A percentile compares a stretch with the other conserved stretches of the same genome.
Evolutionary conservation across 495 filamentous ascomycete species (phyloP).

Genomic region (Aspergillus wentii): DNA sequence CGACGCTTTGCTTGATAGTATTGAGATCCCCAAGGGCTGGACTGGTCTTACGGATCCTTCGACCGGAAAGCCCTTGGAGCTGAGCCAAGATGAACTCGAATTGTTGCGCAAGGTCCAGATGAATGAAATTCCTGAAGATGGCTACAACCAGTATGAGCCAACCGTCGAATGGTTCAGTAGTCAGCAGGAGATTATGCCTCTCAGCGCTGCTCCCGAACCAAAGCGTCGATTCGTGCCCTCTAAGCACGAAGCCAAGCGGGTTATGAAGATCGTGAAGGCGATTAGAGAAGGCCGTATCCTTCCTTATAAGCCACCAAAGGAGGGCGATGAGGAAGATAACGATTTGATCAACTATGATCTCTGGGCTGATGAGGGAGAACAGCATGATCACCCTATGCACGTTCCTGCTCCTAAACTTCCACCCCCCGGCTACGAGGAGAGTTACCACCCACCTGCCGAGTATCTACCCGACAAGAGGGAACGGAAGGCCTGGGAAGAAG

Average conservation of each 20-base stretch:
- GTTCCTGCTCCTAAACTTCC: conserved; percentile 94
- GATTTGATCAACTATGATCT: conserved; percentile 79
- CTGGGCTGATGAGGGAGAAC: conserved; percentile 85
- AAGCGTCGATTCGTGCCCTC: conserved; percentile 95
- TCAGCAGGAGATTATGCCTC: conserved; percentile 85
- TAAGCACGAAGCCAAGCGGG: conserved; percentile 93
- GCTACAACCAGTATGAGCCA: conserved; percentile 88
- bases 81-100: conserved; percentile 85
- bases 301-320: conserved; percentile 78
- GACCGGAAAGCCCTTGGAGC: conserved; percentile 84
- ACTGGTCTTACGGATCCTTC: conserved; percentile 90
- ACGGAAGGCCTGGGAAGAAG: conserved; percentile 80
- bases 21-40: conserved; percentile 97
- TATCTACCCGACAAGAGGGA: conserved; percentile 86
- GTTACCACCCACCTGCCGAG: conserved; percentile 93
- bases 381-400: conserved; percentile 86
- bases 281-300: conserved; percentile 92
- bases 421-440: conserved; percentile 90
- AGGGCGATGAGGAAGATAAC: conserved; percentile 65
- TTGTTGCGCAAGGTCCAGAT: conserved; percentile 83
- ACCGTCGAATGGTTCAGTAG: conserved; percentile 90
- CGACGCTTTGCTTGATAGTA: conserved; percentile 90
- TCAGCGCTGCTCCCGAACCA: conserved; percentile 91
- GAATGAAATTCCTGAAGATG: conserved; percentile 82
- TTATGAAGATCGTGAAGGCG: conserved; percentile 97